A percentile compares a stretch with the other conserved stretches of the same genome.
Evolutionary conservation across 495 filamentous ascomycete species (phyloP).

Genomic region (Pyrenula aspistea): DNA sequence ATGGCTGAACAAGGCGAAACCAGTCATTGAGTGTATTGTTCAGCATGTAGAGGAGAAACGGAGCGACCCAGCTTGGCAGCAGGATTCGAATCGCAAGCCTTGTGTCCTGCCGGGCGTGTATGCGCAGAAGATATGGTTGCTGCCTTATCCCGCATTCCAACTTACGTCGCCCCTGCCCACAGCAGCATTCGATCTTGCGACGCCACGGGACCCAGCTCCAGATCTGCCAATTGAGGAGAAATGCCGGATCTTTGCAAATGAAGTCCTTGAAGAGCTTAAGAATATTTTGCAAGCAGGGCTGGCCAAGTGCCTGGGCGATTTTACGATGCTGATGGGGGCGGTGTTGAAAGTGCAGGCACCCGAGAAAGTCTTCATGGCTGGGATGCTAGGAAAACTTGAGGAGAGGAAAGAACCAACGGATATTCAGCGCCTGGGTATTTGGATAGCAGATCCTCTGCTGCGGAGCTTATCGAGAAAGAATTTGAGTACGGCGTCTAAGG

Average conservation of each 20-base stretch:
- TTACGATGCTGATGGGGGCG: not conserved
- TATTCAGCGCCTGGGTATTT: not conserved
- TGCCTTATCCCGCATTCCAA: slow-evolving; percentile 10
- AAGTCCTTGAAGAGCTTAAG: not conserved
- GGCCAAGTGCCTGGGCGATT: not conserved
- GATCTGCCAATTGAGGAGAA: not conserved
- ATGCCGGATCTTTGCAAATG: not conserved
- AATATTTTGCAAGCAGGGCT: not conserved
- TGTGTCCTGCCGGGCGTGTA: slow-evolving; percentile 13
- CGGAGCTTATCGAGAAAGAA: not conserved
- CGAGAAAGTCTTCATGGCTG: not conserved
- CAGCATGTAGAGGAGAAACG: slow-evolving; percentile 4
- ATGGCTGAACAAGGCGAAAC: slow-evolving; percentile 3
- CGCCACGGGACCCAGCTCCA: not conserved
- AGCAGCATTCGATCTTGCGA: not conserved
- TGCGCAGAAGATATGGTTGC: slow-evolving; percentile 12
- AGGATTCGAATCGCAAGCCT: slow-evolving; percentile 4
- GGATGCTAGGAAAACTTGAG: not conserved
- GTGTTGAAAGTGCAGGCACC: not conserved
- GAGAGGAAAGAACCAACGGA: not conserved
- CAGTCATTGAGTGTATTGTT: slow-evolving; percentile 11
- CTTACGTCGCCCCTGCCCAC: not conserved
- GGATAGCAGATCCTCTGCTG: not conserved
- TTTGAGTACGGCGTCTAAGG: not conserved
- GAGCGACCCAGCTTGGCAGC: slow-evolving; percentile 2